These are phyloP conservation scores for Ophiocordyceps camponoti-saundersi DNA, from an alignment of 2,329 filamentous ascomycete genomes.

Conservation along the genomic window DNA sequence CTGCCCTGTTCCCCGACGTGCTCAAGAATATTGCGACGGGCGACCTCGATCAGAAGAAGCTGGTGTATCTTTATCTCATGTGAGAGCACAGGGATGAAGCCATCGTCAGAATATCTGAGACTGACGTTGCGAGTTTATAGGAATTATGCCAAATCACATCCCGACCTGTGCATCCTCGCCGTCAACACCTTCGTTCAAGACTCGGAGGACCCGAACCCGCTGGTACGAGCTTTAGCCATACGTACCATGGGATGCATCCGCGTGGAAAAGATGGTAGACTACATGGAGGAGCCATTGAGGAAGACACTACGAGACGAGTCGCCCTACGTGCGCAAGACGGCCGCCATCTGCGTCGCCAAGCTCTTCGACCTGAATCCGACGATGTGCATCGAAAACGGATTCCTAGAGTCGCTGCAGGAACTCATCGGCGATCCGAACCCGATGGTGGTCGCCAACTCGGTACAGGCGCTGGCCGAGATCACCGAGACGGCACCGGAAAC, in stretches of 20 bases:
- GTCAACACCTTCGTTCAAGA: constrained; percentile 99
- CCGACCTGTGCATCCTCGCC: constrained; percentile 92
- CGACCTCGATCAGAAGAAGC: constrained; percentile 97
- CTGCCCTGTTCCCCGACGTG: constrained; percentile 89
- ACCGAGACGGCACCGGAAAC: constrained; percentile 82
- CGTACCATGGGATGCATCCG: constrained; percentile 97
- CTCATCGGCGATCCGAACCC: constrained; percentile 92
- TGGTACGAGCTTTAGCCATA: constrained; percentile 80
- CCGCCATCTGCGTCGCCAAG: constrained; percentile 91
- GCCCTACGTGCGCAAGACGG: constrained; percentile 94
- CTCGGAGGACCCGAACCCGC: constrained; percentile 81
- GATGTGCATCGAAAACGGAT: constrained; percentile 77
- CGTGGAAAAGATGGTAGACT: constrained; percentile 87
- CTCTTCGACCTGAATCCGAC: constrained; percentile 93
- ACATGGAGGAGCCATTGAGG: constrained; percentile 72
- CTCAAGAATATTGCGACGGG: constrained; percentile 94
- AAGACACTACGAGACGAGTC: constrained; percentile 70
- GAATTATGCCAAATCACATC: constrained; percentile 99
- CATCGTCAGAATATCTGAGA: not conserved
- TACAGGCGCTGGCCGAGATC: constrained; percentile 89
- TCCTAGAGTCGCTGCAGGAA: constrained; percentile 80
- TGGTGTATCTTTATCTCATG: constrained; percentile 97
- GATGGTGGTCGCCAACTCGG: constrained; percentile 85
- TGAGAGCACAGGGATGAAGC: constrained; percentile 24
- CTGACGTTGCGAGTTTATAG: constrained; percentile 23